Evolutionary conservation across 2,329 filamentous ascomycete species (phyloP).

Genomic region (Metarhizium rileyi): DNA sequence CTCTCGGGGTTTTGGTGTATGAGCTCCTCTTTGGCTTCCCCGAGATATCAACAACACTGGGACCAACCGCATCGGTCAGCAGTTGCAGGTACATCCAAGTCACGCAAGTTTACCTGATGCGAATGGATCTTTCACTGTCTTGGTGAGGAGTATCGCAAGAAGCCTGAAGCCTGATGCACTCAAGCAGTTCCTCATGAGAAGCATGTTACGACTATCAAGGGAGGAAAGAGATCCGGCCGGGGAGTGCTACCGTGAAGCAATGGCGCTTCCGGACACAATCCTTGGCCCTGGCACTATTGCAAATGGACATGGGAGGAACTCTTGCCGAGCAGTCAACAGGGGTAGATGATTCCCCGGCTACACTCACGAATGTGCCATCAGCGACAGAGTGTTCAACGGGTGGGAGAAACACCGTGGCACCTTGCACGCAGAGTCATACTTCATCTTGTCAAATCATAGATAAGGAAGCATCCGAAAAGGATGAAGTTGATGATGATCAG

Average conservation of each 20-base stretch:
- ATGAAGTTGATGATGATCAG: neutral
- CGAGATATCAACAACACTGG: neutral
- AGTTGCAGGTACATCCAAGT: no score
- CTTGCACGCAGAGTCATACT: neutral
- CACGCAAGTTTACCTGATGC: neutral
- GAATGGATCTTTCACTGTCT: neutral
- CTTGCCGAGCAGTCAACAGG: neutral
- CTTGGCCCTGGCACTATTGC: neutral
- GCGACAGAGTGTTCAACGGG: neutral
- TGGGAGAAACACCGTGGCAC: neutral
- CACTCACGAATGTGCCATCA: neutral
- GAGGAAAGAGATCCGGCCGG: neutral
- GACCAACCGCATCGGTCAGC: neutral
- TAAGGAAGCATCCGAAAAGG: no score
- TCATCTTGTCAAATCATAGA: no score
- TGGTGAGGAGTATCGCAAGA: neutral
- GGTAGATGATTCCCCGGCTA: neutral
- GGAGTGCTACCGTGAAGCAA: neutral
- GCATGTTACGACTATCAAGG: neutral
- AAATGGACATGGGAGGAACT: neutral
- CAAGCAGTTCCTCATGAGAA: neutral
- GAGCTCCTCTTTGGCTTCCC: neutral
- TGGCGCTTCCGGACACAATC: neutral
- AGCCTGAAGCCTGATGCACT: neutral
- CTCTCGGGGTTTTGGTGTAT: neutral